Percentiles rank a stretch among this genome's conserved stretches.
Evolutionary conservation across 768 basidiomycete species (phyloP).

Genomic region (Trametes cinnabarina): DNA sequence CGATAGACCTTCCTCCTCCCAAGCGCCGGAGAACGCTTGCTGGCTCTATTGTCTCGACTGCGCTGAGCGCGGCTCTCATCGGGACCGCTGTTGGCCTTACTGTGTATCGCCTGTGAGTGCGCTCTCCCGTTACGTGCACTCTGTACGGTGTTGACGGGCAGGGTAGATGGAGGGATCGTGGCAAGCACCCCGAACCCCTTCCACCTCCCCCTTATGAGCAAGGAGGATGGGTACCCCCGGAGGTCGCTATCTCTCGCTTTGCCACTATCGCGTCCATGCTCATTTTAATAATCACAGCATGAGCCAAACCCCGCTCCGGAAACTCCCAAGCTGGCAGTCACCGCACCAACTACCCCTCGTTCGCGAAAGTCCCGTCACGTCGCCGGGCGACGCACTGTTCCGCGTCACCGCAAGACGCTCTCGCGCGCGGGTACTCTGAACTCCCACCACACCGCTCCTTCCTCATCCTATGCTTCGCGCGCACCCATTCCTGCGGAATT

Average conservation of each 20-base stretch:
- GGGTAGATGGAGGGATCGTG: conserved; percentile 74
- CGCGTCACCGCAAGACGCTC: conserved; percentile 38
- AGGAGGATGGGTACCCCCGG: conserved; percentile 51
- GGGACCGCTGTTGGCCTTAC: conserved; percentile 85
- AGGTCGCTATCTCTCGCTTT: conserved; percentile 24
- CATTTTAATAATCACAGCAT: neutral
- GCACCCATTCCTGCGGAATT: conserved; percentile 39
- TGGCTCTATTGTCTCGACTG: conserved; percentile 80
- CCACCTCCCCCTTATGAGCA: conserved; percentile 66
- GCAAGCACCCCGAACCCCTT: conserved; percentile 47
- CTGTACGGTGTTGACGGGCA: neutral
- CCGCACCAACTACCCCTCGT: conserved; percentile 38
- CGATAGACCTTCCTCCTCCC: conserved; percentile 67
- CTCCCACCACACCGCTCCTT: conserved; percentile 24
- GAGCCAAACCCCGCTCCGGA: conserved; percentile 10
- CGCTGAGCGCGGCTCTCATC: conserved; percentile 81
- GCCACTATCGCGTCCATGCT: neutral
- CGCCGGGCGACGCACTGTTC: conserved; percentile 36
- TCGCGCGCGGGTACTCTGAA: conserved; percentile 21
- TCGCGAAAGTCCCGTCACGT: conserved; percentile 36
- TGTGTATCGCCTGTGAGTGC: conserved; percentile 78
- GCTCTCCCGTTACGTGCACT: neutral
- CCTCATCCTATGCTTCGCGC: conserved; percentile 28
- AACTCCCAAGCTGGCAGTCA: conserved; percentile 28
- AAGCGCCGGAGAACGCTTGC: conserved; percentile 82